Conservation (phyloP, 108 stramenopile species). For the Nannochloropsis salina region DNA sequence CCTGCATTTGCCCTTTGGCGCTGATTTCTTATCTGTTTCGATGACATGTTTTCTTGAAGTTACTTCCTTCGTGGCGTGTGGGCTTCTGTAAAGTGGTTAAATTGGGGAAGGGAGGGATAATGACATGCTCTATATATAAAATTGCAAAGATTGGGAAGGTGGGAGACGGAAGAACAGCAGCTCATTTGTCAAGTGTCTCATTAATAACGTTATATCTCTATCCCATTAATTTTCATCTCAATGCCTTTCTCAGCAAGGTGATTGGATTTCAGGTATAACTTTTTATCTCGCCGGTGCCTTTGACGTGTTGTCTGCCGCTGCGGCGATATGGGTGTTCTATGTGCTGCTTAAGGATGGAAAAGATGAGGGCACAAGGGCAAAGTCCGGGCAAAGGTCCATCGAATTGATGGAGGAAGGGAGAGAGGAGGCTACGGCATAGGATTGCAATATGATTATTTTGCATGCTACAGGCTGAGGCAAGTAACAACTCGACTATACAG, state of each 20-base stretch:
- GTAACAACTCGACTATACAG: background rate
- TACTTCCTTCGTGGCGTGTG: no score
- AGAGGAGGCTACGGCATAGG: background rate
- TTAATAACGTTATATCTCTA: background rate
- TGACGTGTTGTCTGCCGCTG: background rate
- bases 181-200: no score
- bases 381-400: background rate
- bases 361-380: background rate
- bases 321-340: background rate
- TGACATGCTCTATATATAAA: no score
- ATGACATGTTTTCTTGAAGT: no score
- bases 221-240: background rate
- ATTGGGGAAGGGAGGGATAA: no score
- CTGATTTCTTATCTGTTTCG: no score
- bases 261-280: background rate
- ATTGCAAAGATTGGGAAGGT: no score
- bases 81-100: no score
- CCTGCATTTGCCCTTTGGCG: background rate
- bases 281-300: constrained; percentile 12
- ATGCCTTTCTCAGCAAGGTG: background rate
- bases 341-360: constrained; percentile 15
- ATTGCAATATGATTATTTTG: no score
- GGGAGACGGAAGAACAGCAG: no score
- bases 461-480: no score
- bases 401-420: constrained; percentile 4